Conservation (phyloP, 352 stramenopile species). For the Phytophthora macrochlamydospora region DNA sequence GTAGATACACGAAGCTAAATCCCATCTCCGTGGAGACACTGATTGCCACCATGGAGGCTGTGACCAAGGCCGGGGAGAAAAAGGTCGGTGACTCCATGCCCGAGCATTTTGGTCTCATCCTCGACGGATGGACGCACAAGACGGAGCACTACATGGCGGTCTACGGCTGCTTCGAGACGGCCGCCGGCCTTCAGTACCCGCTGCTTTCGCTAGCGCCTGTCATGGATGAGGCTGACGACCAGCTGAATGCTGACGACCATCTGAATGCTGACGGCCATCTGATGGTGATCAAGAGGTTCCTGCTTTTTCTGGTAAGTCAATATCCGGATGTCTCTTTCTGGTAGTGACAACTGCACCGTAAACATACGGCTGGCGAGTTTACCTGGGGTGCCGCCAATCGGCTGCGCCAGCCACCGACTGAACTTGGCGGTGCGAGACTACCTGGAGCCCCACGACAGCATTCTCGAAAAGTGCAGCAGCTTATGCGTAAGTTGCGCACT, state of each 20-base stretch:
- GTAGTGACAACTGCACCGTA: not conserved
- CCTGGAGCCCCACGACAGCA: not conserved
- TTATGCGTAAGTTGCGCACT: not conserved
- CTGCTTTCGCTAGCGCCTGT: not conserved
- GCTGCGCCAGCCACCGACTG: constrained; percentile 5
- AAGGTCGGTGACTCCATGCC: not conserved
- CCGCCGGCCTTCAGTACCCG: not conserved
- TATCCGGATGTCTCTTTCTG: not conserved
- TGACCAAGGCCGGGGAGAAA: not conserved
- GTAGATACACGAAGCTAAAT: not conserved
- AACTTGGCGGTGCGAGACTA: constrained; percentile 3
- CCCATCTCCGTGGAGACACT: not conserved
- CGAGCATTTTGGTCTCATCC: not conserved
- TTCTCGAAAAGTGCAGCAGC: not conserved
- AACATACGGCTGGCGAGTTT: not conserved
- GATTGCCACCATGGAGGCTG: not conserved
- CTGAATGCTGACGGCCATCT: not conserved
- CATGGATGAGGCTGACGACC: not conserved
- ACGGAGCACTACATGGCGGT: constrained; percentile 3
- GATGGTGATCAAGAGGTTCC: not conserved
- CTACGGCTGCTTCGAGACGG: not conserved
- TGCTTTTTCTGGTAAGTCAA: not conserved
- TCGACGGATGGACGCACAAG: not conserved
- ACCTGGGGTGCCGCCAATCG: constrained; percentile 9
- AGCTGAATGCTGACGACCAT: not conserved